These are phyloP conservation scores for Suillus weaverae DNA, from an alignment of 768 basidiomycete species.

Conservation along the genomic window DNA sequence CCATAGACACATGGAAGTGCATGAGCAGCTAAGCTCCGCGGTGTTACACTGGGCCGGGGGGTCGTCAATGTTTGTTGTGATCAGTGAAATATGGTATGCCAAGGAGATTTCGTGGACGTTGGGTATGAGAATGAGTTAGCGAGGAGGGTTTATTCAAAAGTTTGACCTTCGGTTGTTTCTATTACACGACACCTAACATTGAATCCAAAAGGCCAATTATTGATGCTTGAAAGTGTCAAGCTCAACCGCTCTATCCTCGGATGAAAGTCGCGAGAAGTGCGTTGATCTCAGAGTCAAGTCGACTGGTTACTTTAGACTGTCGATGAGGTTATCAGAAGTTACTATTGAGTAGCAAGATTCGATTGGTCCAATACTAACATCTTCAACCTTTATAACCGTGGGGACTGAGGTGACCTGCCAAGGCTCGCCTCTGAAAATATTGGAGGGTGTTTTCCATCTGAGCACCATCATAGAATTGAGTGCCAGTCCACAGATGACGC, in stretches of 20 bases:
- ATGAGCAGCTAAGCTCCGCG: neutral
- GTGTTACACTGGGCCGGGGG: neutral
- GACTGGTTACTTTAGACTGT: neutral
- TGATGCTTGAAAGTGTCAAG: neutral
- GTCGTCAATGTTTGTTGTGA: neutral
- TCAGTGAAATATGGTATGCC: neutral
- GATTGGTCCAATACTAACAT: slow-evolving; percentile 42
- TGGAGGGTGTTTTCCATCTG: slow-evolving; percentile 67
- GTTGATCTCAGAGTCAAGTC: slow-evolving; percentile 3
- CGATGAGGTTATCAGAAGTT: neutral
- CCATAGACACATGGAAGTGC: neutral
- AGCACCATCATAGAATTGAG: slow-evolving; percentile 3
- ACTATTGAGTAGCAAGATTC: neutral
- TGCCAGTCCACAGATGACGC: slow-evolving; percentile 1
- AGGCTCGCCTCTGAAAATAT: slow-evolving; percentile 59
- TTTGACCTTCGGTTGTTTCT: neutral
- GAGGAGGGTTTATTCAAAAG: neutral
- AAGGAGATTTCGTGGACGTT: neutral
- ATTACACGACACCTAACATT: neutral
- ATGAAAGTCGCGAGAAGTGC: neutral
- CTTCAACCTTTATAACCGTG: slow-evolving; percentile 60
- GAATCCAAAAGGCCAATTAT: neutral
- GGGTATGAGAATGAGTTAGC: neutral
- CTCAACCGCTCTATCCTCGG: neutral
- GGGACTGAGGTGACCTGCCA: slow-evolving; percentile 64